Percentiles rank a stretch among this genome's conserved stretches.
Evolutionary conservation across 768 basidiomycete genomes (phyloP).

Genomic region (Mycena venus): DNA sequence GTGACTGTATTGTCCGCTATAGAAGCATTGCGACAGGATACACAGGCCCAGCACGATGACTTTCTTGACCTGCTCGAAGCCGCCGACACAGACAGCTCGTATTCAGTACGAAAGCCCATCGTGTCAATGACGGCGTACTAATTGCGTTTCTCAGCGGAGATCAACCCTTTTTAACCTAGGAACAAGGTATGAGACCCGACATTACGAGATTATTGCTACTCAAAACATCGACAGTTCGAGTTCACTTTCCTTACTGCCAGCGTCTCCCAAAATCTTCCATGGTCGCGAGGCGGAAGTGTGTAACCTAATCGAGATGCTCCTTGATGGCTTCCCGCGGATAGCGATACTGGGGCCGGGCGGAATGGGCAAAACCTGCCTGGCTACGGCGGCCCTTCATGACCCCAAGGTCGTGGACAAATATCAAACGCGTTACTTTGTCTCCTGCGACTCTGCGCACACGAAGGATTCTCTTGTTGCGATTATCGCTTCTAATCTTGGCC

Average conservation of each 20-base stretch:
- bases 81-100: not conserved
- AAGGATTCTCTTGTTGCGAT: not conserved
- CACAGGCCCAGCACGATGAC: not conserved
- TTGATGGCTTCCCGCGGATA: not conserved
- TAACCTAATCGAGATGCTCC: not conserved
- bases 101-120: not conserved
- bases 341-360: constrained; percentile 12
- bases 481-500: not conserved
- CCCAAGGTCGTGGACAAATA: not conserved
- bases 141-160: not conserved
- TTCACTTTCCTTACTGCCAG: no score
- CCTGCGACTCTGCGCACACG: constrained; percentile 8
- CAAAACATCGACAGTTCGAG: no score
- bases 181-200: not conserved
- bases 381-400: not conserved
- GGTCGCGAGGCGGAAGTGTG: constrained; percentile 4
- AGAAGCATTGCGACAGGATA: not conserved
- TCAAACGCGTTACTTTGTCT: not conserved
- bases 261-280: constrained; percentile 7
- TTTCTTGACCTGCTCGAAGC: not conserved
- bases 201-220: no score
- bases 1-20: not conserved
- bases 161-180: not conserved
- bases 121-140: not conserved
- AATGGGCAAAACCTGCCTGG: constrained; percentile 10